Evolutionary conservation across 2,329 filamentous ascomycete genomes (phyloP).

Genomic region (Chaetomium sp.): DNA sequence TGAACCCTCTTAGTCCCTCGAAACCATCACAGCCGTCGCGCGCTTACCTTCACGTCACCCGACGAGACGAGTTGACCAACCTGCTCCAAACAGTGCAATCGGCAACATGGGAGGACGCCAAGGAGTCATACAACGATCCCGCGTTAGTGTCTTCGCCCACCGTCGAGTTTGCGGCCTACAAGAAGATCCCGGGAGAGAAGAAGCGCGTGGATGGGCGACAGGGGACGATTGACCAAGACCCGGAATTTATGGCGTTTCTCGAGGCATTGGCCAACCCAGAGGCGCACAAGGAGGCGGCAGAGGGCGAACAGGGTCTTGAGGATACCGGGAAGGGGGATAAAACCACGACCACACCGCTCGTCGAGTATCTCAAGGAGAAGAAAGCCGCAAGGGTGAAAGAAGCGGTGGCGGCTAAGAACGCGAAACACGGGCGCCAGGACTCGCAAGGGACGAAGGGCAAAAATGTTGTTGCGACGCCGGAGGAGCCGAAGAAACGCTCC

Average conservation of each 20-base stretch:
- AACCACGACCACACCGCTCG: constrained; percentile 76
- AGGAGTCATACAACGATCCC: constrained; percentile 64
- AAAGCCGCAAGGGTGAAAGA: constrained; percentile 69
- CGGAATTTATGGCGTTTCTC: constrained; percentile 90
- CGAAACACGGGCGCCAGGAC: constrained; percentile 53
- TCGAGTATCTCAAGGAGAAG: constrained; percentile 86
- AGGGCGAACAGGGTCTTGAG: constrained; percentile 41
- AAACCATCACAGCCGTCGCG: constrained; percentile 77
- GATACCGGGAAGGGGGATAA: constrained; percentile 52
- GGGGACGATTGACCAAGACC: constrained; percentile 93
- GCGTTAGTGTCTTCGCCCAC: constrained; percentile 71
- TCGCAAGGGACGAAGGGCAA: constrained; percentile 45
- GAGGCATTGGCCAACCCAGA: constrained; percentile 72
- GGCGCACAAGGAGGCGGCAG: constrained; percentile 43
- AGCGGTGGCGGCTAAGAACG: constrained; percentile 44
- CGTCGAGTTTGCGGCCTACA: constrained; percentile 77
- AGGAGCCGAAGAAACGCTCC: constrained; percentile 45
- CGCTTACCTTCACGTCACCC: constrained; percentile 77
- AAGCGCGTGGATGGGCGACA: constrained; percentile 75
- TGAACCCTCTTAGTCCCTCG: constrained; percentile 67
- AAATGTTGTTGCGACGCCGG: constrained; percentile 27
- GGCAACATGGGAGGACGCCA: constrained; percentile 72
- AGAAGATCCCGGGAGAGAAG: constrained; percentile 70
- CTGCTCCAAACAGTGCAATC: constrained; percentile 66
- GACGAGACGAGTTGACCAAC: constrained; percentile 57